Base-by-base conservation (phyloP, 257 asterid species). In the Fraxinus anomala region DNA sequence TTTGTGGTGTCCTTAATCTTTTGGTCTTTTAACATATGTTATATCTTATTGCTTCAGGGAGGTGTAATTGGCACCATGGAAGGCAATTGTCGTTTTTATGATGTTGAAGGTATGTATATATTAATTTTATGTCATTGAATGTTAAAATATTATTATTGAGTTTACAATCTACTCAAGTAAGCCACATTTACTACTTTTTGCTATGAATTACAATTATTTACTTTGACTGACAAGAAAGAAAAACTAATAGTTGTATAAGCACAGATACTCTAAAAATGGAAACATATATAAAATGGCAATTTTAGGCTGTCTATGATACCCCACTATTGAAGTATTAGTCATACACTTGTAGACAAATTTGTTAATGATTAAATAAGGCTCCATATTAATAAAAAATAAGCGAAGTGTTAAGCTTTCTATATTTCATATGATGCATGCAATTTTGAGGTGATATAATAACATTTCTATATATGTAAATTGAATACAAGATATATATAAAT, bases 61-160 rank as follows among this genome's bases (percentile, higher is more conserved):
- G 97, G 99, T 44, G 80, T 92, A 68, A 87, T 93, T 72, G 99
- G 99, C 72, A 91, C 95, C 83, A 87, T 90, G 89, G 89, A 91
- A 69, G 99, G 99, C 7, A 90, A 86, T 76, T 95, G 97, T 83
- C 89, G 79, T 34, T 95, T 87, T 66, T 95, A 82, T 74, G 93
- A 91, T 42, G 74, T 90, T 69, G 78, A 80, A 86, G 99, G 97
- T 94, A 86, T 39, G 76, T 8, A 12, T 23, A 23, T 26, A 8
- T n/a, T 59, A 59, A 6, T 21, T 3, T 24, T 63, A 26, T 63
- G 69, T 63, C 33, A 17, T 51, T 16, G 24, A 17, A 17, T 23
- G 3, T 63, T 26, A 61, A 61, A 9, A 56, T 56, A 4, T n/a
- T 56, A n/a, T 3, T 21, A 56, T n/a, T 17, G 21, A 14, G 21